Evolutionary conservation across 441 rosid species (phyloP).

Genomic region (Brassica hybrid): DNA sequence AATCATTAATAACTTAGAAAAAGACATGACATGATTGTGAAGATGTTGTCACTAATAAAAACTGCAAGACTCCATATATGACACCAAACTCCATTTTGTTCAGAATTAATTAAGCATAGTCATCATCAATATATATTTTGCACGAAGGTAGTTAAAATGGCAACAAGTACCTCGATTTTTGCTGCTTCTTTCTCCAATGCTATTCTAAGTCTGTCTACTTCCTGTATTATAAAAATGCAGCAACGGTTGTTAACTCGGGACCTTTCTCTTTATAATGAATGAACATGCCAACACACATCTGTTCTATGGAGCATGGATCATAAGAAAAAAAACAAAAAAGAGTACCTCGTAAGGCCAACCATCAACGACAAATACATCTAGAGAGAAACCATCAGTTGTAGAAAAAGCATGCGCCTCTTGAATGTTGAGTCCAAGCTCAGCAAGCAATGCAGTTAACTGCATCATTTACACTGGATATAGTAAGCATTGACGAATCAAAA

Average conservation of each 20-base stretch:
- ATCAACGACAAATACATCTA: slow-evolving; percentile 82
- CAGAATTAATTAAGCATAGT: slow-evolving; percentile 6
- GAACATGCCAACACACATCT: slow-evolving; percentile 14
- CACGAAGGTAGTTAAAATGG: background rate
- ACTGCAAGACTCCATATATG: slow-evolving; percentile 6
- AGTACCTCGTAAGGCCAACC: slow-evolving; percentile 77
- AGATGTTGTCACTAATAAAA: slow-evolving; percentile 16
- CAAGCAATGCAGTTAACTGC: slow-evolving; percentile 70
- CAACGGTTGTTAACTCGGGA: slow-evolving; percentile 22
- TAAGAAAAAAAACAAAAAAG: too few species aligned
- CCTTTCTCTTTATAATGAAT: background rate
- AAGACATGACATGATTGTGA: too few species aligned
- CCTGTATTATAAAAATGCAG: slow-evolving; percentile 49
- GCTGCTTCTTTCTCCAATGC: slow-evolving; percentile 66
- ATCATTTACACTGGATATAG: slow-evolving; percentile 40
- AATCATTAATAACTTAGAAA: background rate
- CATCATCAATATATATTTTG: background rate
- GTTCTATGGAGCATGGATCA: background rate
- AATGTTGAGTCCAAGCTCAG: slow-evolving; percentile 77
- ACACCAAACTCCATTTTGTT: background rate
- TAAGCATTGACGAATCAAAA: too few species aligned
- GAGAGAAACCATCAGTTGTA: slow-evolving; percentile 69
- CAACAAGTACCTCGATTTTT: slow-evolving; percentile 63
- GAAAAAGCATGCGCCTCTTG: slow-evolving; percentile 84
- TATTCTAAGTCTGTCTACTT: slow-evolving; percentile 57